Percentiles rank a stretch among this genome's conserved stretches.
Evolutionary conservation across 495 filamentous ascomycete genomes (phyloP).

Genomic region (Cercophora sp.): DNA sequence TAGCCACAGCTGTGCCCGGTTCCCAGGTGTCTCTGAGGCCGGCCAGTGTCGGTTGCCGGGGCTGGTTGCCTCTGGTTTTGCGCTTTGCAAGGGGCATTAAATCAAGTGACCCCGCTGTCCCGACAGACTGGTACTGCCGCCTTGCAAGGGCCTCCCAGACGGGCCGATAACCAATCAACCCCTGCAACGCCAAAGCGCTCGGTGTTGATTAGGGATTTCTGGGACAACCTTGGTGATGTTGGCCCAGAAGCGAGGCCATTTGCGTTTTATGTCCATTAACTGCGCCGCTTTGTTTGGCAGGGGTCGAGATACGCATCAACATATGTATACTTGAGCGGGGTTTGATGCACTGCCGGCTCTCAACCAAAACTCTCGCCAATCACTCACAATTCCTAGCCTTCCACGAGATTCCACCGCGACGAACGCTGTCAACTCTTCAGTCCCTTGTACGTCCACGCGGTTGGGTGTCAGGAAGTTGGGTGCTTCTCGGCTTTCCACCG

Average conservation of each 20-base stretch:
- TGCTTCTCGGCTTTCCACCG: too few species aligned
- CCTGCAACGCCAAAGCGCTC: not conserved
- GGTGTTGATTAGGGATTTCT: not conserved
- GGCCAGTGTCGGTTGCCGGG: not conserved
- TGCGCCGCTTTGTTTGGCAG: not conserved
- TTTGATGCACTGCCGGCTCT: too few species aligned
- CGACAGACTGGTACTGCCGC: slow-evolving; percentile 2
- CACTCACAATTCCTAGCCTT: too few species aligned
- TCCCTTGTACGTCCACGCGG: too few species aligned
- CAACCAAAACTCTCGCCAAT: too few species aligned
- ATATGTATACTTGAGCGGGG: not conserved
- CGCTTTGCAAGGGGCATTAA: not conserved
- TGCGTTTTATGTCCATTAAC: not conserved
- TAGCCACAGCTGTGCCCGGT: too few species aligned
- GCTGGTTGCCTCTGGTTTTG: not conserved
- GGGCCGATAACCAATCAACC: not conserved
- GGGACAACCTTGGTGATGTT: not conserved
- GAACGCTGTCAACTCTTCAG: too few species aligned
- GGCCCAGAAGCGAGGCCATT: not conserved
- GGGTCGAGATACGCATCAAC: not conserved
- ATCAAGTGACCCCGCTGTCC: not conserved
- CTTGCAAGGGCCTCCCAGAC: not conserved
- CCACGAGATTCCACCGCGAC: too few species aligned
- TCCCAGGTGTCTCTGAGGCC: too few species aligned
- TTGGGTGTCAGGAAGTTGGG: too few species aligned